Base-by-base conservation (phyloP, 305 asterid species). In the Salvia sclarea region DNA sequence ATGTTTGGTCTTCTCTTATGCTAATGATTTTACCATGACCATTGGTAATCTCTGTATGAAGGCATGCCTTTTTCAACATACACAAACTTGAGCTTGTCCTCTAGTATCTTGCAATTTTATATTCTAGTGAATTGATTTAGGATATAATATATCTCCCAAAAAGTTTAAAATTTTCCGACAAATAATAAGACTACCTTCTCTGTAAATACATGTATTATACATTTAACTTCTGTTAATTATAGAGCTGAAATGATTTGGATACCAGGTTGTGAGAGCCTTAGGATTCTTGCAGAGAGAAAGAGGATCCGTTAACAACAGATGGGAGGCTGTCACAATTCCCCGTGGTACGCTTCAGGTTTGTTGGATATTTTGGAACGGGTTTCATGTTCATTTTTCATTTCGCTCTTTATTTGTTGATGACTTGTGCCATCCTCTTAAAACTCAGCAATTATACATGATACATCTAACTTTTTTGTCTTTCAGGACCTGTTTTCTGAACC, bases 341-440 rank as follows among this genome's bases (percentile, higher is more conserved):
- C 96, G 99, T 76, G 99, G 99, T 83, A 95, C 99, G 78, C 97
- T 95, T 78, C 99, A 95, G 99, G 99, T 95, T 84, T 78, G 98
- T 85, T 74, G 55, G 79, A 75, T 84, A 79, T 60, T 78, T 77
- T 85, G 75, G 71, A 13, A 35, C 52, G 41, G 40, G 35, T 54
- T 74, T 70, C 50, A 13, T 65, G 13, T 56, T 64, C 66, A 58
- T 72, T 63, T 59, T 64, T 63, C 52, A 31, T 35, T 54, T 49
- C 50, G 25, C 54, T 53, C 62, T 45, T 33, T 44, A 14, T 69
- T 68, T 68, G 60, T 63, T 57, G 52, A 50, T 74, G 17, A 14
- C 54, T 33, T 17, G 44, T 62, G 63, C 67, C n/a, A 20, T 31
- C 11, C 16, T 62, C 69, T 47, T 55, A 28, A 56, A 31, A 40